Evolutionary conservation across 352 stramenopile genomes (phyloP).

Genomic region (Aphanomyces invadans): DNA sequence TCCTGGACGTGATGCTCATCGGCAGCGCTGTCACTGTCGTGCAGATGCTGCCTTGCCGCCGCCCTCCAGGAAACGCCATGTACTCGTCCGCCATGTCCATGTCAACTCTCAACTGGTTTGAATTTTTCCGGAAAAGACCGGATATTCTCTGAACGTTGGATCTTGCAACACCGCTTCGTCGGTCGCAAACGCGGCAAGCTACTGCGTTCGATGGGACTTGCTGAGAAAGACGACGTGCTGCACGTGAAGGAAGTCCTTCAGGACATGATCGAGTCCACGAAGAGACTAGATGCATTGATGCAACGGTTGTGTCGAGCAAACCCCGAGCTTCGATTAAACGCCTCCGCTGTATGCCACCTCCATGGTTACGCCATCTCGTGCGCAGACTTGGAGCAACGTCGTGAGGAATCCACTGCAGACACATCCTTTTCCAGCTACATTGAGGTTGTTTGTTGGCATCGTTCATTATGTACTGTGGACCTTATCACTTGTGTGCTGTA

Average conservation of each 20-base stretch:
- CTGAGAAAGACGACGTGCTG: background rate
- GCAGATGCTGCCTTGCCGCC: conserved; percentile 29
- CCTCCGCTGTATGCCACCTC: background rate
- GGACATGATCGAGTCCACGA: conserved; percentile 21
- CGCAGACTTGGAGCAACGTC: background rate
- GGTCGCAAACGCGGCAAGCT: background rate
- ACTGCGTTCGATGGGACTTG: background rate
- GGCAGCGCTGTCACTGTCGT: conserved; percentile 52
- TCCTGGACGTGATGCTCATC: conserved; percentile 44
- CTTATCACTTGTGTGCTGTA: background rate
- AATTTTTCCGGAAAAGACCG: background rate
- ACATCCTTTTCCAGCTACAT: background rate
- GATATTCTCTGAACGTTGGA: background rate
- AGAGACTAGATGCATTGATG: conserved; percentile 15
- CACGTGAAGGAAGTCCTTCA: conserved; percentile 7
- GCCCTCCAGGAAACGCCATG: conserved; percentile 15
- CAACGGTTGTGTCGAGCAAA: background rate
- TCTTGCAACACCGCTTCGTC: conserved; percentile 1
- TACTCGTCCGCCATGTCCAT: background rate
- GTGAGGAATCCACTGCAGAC: background rate
- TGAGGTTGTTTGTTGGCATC: background rate
- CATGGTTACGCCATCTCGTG: background rate
- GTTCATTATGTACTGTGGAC: too few species aligned
- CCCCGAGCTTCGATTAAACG: background rate
- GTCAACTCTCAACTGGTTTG: background rate